Evolutionary conservation across 2,329 filamentous ascomycete genomes (phyloP), one percentile per base, ranked within the genome.

Genomic region (Diplodia corticola): DNA sequence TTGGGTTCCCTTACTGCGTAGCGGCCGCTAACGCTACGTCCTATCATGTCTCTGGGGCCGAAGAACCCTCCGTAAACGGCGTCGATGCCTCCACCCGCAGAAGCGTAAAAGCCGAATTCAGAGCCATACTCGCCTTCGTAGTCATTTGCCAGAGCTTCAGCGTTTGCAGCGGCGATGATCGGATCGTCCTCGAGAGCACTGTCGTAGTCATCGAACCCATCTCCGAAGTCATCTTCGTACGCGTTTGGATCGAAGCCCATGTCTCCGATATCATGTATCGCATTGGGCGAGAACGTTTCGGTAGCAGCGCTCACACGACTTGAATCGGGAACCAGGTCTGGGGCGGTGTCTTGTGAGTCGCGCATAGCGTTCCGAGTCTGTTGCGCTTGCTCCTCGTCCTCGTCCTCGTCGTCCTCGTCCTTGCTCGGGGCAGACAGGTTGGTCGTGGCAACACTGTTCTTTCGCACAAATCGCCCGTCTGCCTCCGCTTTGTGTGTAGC

Each of bases 21-120:
- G 26, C 76, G 87, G 22, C 91, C 93, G 69, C 91, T 95, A 64
- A 87, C 87, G 69, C 84, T 89, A 40, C 92, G 87, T 63, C 80
- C 80, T 48, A 89, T 72, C 2, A 83, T 82, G 67, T 88, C 85
- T 22, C 89, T 88, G 0, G 91, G 87, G 1, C 92, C 92, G 74
- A 98, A 98, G 78, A 92, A 97, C 22, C 95, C 95, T 30, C 95
- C 95, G 71, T 92, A 91, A 15, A 88, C 85, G 71, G 90, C 91
- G 64, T 90, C 81, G 46, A 83, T 80, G 46, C 81, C 80, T 33
- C 80, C 81, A 22, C 82, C 83, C 54, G 78, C 75, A 51, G 78
- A 75, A 12, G 93, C 92, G 76, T 97, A 99, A 77, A 99, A 99
- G 0, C 93, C 93, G 74, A 99, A 99, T 76, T 99, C 95, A 71